A percentile compares a stretch with the other conserved stretches of the same genome.
phyloP scores from a whole-genome alignment of 495 filamentous ascomycete genomes.

The Penicillium antarcticum region DNA sequence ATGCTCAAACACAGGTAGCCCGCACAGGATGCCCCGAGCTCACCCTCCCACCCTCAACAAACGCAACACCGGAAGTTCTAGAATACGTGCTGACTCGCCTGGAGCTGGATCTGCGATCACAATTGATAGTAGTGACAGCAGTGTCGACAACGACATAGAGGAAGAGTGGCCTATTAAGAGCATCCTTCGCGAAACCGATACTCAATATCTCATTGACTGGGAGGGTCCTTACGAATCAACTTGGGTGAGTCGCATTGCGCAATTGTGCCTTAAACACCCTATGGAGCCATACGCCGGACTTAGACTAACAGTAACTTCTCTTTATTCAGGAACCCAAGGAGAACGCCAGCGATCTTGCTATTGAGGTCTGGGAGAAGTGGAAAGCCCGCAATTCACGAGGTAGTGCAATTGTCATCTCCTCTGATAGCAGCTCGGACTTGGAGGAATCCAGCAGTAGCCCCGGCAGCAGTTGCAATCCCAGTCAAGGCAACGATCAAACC shows the following conservation, averaged over 20 bases:
- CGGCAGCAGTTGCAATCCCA: background rate
- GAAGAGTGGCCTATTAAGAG: conserved; percentile 36
- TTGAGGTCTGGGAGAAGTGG: conserved; percentile 31
- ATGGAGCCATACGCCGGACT: background rate
- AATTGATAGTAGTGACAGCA: conserved; percentile 4
- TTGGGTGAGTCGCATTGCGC: conserved; percentile 33
- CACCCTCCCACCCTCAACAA: background rate
- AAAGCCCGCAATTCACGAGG: conserved; percentile 7
- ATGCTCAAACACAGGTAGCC: conserved; percentile 1
- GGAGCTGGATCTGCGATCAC: background rate
- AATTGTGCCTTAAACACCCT: background rate
- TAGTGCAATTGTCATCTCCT: too few relatives aligned
- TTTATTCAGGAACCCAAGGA: conserved; percentile 37
- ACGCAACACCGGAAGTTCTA: background rate
- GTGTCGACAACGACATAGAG: conserved; percentile 1
- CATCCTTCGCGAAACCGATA: conserved; percentile 37
- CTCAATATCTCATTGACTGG: conserved; percentile 44
- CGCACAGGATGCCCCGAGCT: conserved; percentile 4
- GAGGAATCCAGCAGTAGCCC: too few relatives aligned
- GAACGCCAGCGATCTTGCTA: conserved; percentile 33
- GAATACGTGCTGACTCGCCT: background rate
- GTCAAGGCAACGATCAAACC: background rate
- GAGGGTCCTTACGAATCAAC: conserved; percentile 33
- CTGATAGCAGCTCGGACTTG: too few relatives aligned
- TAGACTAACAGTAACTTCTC: background rate